Base-by-base conservation (phyloP, 345 rosid genomes). In the Chamaenerion angustifolium region DNA sequence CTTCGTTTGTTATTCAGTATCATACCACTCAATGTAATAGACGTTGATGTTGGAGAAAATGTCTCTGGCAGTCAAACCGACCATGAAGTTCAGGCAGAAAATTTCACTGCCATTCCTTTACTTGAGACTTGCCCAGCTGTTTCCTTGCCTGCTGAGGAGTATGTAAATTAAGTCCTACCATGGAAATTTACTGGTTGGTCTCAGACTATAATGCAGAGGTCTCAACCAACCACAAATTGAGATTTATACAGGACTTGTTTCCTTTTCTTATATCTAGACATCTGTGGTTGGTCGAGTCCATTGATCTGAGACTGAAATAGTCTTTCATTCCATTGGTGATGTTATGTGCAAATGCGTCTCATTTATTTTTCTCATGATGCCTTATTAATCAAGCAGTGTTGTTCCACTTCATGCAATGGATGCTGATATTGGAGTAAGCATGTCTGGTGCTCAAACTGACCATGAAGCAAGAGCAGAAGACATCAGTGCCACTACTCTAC, bases 61-160 rank as follows among this genome's bases (percentile, higher is more conserved):
- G n/a, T 11, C 2, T 17, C 54, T 3, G 59, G 57, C 18, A 18
- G 45, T 12, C 51, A 52, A 31, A 4, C 4, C 37, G 10, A 7
- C 37, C 37, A 31, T 31, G 37, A 2, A 31, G 37, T 31, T 31
- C 7, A 8, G 5, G 7, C 37, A 31, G 37, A 31, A 31, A 8
- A 3, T 31, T 5, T 31, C 37, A 31, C 37, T 31, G 37, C 37
- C 37, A 31, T 31, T 31, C 8, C 37, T 31, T 31, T 31, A 31
- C 37, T 31, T 45, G 75, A 60, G 43, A 44, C 53, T 27, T 57
- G 49, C 64, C 51, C 67, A 12, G 35, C 49, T 17, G 64, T 46
- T 56, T 16, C 45, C 40, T 2, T 19, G 60, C 50, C 56, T 31
- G 45, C 45, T 42, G 74, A 66, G 56, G 64, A 68, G 88, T 80